These are phyloP conservation scores for Ophiostoma pallidulum DNA, from an alignment of 2,329 filamentous ascomycete species.

Conservation along the genomic window DNA sequence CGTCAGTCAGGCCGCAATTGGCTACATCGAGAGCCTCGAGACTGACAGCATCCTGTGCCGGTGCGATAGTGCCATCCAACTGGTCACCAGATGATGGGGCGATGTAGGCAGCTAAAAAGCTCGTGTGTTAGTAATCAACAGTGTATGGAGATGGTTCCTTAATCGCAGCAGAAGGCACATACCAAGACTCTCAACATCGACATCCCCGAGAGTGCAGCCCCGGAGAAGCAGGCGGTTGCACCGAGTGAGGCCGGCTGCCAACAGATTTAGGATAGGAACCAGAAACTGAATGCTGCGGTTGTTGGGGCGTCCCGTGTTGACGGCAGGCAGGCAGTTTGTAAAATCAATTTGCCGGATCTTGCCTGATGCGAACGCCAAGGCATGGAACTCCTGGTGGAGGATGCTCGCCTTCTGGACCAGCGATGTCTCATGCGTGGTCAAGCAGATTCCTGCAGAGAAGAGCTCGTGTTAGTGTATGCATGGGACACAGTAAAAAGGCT, in stretches of 20 bases:
- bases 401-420: constrained; percentile 40
- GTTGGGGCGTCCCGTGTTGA: neutral
- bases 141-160: too few species aligned
- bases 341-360: constrained; percentile 46
- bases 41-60: constrained; percentile 21
- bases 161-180: constrained; percentile 7
- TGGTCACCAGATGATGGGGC: constrained; percentile 4
- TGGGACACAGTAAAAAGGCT: neutral
- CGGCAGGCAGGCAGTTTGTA: constrained; percentile 28
- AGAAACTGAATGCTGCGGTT: constrained; percentile 23
- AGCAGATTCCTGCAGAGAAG: constrained; percentile 31
- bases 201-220: constrained; percentile 37
- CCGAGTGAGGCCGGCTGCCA: constrained; percentile 33
- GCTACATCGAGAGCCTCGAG: constrained; percentile 42
- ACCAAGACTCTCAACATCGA: constrained; percentile 42
- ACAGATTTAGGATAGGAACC: constrained; percentile 35
- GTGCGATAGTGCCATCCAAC: neutral
- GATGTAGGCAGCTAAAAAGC: constrained; percentile 8
- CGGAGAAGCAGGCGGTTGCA: constrained; percentile 43
- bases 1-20: constrained; percentile 41
- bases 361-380: constrained; percentile 45
- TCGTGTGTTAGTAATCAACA: too few species aligned
- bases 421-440: constrained; percentile 39
- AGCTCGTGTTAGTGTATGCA: constrained; percentile 16
- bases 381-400: constrained; percentile 47